phyloP scores from a whole-genome alignment of 495 filamentous ascomycete genomes.

The Astrocystis sublimbata region DNA sequence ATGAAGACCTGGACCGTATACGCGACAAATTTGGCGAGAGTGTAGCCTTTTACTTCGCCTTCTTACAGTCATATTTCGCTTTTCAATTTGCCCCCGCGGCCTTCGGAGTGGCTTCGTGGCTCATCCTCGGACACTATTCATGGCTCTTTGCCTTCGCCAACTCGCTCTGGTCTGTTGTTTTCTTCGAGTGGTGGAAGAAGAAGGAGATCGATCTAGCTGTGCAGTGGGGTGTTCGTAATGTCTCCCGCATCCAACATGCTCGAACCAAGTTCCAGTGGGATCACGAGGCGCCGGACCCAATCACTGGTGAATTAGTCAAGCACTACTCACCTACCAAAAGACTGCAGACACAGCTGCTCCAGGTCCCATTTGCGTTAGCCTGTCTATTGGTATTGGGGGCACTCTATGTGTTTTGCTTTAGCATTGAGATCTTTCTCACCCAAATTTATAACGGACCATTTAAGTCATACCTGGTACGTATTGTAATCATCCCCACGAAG shows the following conservation, averaged over 20 bases:
- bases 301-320: constrained; percentile 79
- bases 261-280: constrained; percentile 79
- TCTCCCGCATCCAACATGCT: constrained; percentile 76
- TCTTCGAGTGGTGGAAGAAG: constrained; percentile 96
- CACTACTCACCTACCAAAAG: constrained; percentile 79
- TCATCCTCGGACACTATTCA: constrained; percentile 82
- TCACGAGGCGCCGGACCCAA: constrained; percentile 69
- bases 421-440: constrained; percentile 93
- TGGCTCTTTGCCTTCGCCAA: constrained; percentile 79
- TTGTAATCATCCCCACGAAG: not conserved
- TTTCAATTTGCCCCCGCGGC: constrained; percentile 83
- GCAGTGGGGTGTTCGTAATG: constrained; percentile 87
- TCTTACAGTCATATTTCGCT: constrained; percentile 87
- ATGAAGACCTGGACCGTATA: constrained; percentile 78
- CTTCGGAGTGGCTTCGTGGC: constrained; percentile 79
- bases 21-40: constrained; percentile 90
- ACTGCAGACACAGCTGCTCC: constrained; percentile 74
- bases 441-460: constrained; percentile 92
- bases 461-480: constrained; percentile 75
- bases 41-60: constrained; percentile 96
- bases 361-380: constrained; percentile 83
- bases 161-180: constrained; percentile 83
- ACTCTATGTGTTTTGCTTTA: constrained; percentile 84
- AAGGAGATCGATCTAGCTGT: constrained; percentile 89
- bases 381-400: constrained; percentile 70